Evolutionary conservation across 1,284 basidiomycete species (phyloP).

Genomic region (Naganishia albida): DNA sequence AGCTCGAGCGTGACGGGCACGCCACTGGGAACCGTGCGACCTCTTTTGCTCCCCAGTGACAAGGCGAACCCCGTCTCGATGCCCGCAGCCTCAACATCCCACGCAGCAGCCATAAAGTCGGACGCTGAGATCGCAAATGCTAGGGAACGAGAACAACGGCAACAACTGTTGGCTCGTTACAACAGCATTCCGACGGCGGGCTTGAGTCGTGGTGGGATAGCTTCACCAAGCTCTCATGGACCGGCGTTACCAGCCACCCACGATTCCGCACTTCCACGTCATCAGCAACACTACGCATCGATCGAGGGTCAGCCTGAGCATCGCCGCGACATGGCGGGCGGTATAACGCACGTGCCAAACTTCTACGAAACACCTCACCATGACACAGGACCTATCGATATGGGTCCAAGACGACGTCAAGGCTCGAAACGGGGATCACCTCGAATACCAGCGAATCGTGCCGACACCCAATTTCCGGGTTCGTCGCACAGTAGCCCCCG

Average conservation of each 20-base stretch:
- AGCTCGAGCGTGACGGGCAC: constrained; percentile 17
- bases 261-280: neutral
- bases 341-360: no score
- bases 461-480: neutral
- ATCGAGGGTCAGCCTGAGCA: no score
- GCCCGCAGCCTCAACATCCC: neutral
- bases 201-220: no score
- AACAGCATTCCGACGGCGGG: neutral
- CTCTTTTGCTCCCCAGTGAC: neutral
- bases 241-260: no score
- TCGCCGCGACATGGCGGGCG: no score
- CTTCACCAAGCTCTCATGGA: no score
- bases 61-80: neutral
- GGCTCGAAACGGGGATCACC: neutral
- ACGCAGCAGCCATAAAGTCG: neutral
- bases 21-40: neutral
- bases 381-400: neutral
- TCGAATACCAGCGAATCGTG: neutral
- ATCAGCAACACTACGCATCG: neutral
- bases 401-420: neutral
- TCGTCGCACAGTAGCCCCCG: neutral
- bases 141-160: constrained; percentile 7
- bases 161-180: neutral
- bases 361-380: no score
- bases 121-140: constrained; percentile 15